phyloP scores from a whole-genome alignment of 2,329 filamentous ascomycete genomes.

The Dendrostoma leiphaemia region DNA sequence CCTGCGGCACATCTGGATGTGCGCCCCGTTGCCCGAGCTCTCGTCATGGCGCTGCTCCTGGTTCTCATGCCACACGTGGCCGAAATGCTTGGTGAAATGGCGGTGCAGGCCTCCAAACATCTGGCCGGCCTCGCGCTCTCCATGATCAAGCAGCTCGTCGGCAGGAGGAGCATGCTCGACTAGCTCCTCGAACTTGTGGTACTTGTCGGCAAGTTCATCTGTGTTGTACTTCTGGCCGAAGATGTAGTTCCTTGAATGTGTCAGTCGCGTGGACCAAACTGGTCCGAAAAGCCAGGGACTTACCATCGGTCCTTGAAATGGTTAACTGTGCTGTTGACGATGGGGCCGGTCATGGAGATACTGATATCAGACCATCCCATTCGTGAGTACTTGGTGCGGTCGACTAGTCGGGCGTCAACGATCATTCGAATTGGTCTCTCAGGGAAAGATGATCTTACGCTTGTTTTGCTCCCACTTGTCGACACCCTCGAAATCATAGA shows the following conservation, averaged over 20 bases:
- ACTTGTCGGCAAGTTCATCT: conserved; percentile 47
- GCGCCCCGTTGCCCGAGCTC: conserved; percentile 26
- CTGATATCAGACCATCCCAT: conserved; percentile 95
- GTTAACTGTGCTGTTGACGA: conserved; percentile 69
- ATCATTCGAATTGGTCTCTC: neutral
- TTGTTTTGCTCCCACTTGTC: conserved; percentile 82
- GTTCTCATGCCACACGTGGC: conserved; percentile 34
- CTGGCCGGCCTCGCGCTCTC: conserved; percentile 20
- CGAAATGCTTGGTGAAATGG: conserved; percentile 36
- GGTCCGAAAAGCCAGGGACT: conserved; percentile 6
- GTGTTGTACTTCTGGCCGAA: conserved; percentile 74
- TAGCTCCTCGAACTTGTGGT: conserved; percentile 32
- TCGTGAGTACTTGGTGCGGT: conserved; percentile 73
- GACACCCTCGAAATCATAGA: conserved; percentile 79
- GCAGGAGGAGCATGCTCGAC: conserved; percentile 23
- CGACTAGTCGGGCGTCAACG: conserved; percentile 46
- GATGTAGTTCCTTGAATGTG: conserved; percentile 68
- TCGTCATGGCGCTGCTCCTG: conserved; percentile 22
- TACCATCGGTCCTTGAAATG: conserved; percentile 84
- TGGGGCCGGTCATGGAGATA: conserved; percentile 71
- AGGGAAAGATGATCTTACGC: conserved; percentile 34
- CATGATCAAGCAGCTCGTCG: conserved; percentile 22
- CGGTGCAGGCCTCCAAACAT: conserved; percentile 28
- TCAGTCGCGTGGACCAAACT: conserved; percentile 14
- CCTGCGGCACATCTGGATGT: conserved; percentile 42